These are phyloP conservation scores for Hemileccinum rubropunctum DNA, from an alignment of 768 basidiomycete species.

Conservation along the genomic window DNA sequence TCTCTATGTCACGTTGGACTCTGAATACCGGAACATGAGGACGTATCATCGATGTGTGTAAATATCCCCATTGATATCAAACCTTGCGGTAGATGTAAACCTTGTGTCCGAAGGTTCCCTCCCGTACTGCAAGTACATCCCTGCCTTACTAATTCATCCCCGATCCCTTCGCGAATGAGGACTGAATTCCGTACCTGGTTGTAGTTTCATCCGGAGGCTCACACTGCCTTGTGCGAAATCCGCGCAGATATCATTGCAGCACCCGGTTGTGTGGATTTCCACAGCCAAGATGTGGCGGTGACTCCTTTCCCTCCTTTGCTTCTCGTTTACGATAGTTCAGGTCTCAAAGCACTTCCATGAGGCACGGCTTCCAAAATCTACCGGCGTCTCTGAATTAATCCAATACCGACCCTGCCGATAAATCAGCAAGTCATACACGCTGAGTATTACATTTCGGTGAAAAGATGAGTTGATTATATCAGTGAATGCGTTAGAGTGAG, in stretches of 20 bases:
- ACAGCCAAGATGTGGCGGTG: not conserved
- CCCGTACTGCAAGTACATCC: slow-evolving; percentile 5
- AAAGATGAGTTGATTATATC: not conserved
- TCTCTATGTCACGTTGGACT: slow-evolving; percentile 11
- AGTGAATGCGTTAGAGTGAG: not conserved
- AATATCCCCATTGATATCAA: slow-evolving; percentile 14
- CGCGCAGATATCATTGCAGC: not conserved
- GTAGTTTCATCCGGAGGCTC: not conserved
- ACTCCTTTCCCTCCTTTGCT: not conserved
- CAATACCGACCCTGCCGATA: not conserved
- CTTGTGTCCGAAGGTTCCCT: slow-evolving; percentile 5
- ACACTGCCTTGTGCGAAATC: slow-evolving; percentile 10
- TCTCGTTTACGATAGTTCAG: slow-evolving; percentile 7
- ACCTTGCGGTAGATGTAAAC: slow-evolving; percentile 11
- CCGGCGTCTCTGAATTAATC: not conserved
- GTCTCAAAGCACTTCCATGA: slow-evolving; percentile 8
- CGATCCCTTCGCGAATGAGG: slow-evolving; percentile 1
- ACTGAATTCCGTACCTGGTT: not conserved
- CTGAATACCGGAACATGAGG: slow-evolving; percentile 13
- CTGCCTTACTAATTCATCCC: slow-evolving; percentile 4
- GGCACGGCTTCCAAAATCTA: not conserved
- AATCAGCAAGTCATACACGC: not conserved
- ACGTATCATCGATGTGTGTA: slow-evolving; percentile 15
- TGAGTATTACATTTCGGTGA: not conserved
- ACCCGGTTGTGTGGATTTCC: slow-evolving; percentile 10